Base-by-base conservation (phyloP, 1,284 basidiomycete genomes). In the Rhizoctonia solani region DNA sequence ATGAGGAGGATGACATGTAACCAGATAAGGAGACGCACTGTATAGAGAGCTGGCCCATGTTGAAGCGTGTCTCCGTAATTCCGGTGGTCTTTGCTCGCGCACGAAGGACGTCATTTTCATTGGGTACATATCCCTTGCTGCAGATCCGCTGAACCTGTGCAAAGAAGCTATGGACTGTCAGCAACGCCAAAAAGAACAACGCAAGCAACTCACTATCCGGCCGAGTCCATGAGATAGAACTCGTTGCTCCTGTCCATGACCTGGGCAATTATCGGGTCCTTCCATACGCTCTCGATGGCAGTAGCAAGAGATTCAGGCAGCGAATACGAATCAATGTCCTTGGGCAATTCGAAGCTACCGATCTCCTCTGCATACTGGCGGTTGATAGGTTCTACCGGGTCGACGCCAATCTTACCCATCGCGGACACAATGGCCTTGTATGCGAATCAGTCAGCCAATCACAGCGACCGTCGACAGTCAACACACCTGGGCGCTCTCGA, bases 201-300 rank as follows among this genome's bases (percentile, higher is more conserved):
- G 41, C 11, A 4, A 49, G 19, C 4, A 39, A 85, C 90, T 75
- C 73, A 94, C 90, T 98, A 98, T 49, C 83, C 82, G 0, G 95
- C 95, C 54, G 88, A 94, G 77, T 98, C 96, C 95, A 98, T 98
- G 19, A 98, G 80, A 76, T 98, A 98, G 74, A 98, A 98, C 71
- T 97, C 89, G 76, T 85, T 90, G 42, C 84, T 84, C 70, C 91
- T 87, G 73, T 97, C 93, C 84, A 98, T 88, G 29, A 98, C 83
- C 66, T 84, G 84, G 0, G 88, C 84, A 34, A 98, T 94, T 72
- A 94, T 87, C 5, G 93, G 90, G 77, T 99, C 96, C 71, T 90
- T 86, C 93, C 94, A 96, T 3, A 98, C 79, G 49, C 91, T 82
- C 72, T 88, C 83, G 70, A 97, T 92, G 13, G 91, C 88, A 52